Conservation (phyloP, 768 basidiomycete species). For the Tulasnella sp. region DNA sequence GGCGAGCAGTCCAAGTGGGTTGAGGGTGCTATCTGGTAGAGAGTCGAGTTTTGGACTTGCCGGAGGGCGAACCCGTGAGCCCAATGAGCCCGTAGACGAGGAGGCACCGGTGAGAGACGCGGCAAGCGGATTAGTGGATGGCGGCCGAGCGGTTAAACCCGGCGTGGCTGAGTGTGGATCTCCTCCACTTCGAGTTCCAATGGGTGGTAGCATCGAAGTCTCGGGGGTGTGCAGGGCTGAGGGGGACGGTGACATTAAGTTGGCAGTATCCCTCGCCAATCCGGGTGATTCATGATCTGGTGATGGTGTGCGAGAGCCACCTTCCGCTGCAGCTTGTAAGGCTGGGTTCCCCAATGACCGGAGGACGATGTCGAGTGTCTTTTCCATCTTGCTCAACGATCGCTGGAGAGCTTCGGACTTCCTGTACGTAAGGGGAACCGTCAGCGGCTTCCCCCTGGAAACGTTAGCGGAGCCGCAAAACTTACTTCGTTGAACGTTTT, state of each 20-base stretch:
- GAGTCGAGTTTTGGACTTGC: constrained; percentile 76
- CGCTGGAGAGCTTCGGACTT: constrained; percentile 39
- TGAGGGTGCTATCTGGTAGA: constrained; percentile 88
- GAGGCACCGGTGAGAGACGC: not conserved
- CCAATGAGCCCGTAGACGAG: not conserved
- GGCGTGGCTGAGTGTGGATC: not conserved
- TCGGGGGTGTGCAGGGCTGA: constrained; percentile 55
- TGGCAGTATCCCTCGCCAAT: not conserved
- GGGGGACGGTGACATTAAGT: constrained; percentile 44
- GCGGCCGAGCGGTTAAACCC: constrained; percentile 25
- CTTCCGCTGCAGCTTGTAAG: constrained; percentile 60
- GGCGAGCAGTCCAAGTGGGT: constrained; percentile 89
- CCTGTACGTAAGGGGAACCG: constrained; percentile 22
- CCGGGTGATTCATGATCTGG: constrained; percentile 36
- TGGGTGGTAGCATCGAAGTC: constrained; percentile 36
- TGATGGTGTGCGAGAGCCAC: constrained; percentile 71
- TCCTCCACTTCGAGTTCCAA: not conserved
- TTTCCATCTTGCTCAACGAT: constrained; percentile 88
- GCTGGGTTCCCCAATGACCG: constrained; percentile 81
- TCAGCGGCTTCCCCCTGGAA: constrained; percentile 12
- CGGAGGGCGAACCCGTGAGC: constrained; percentile 35
- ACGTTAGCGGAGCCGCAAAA: not conserved
- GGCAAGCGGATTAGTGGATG: constrained; percentile 41
- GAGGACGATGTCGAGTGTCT: constrained; percentile 88
- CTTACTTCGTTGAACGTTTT: constrained; percentile 83